Conservation (phyloP, 768 basidiomycete species). For the Podaxis sp. region DNA sequence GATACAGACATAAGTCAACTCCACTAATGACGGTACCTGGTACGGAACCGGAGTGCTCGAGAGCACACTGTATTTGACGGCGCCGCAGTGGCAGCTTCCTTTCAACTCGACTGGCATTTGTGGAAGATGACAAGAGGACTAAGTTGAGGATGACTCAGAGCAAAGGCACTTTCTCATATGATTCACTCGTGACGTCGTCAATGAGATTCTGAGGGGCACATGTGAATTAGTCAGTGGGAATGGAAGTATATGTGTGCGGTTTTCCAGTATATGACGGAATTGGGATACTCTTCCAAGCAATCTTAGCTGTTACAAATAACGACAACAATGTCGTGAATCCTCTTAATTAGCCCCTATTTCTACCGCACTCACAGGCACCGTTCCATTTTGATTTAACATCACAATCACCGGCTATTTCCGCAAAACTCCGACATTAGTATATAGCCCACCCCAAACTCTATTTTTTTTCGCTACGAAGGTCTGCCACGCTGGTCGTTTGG, state of each 20-base stretch:
- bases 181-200: background rate
- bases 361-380: too few relatives aligned
- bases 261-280: too few relatives aligned
- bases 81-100: slow-evolving; percentile 52
- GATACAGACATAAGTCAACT: background rate
- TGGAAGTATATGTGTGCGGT: too few relatives aligned
- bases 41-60: slow-evolving; percentile 62
- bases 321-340: too few relatives aligned
- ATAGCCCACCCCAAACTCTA: slow-evolving; percentile 12
- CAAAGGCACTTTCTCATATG: background rate
- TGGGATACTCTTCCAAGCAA: too few relatives aligned
- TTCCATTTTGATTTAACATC: background rate
- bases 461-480: slow-evolving; percentile 28
- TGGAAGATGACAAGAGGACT: background rate
- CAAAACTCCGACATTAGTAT: slow-evolving; percentile 15
- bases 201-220: background rate
- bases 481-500: slow-evolving; percentile 46
- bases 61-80: slow-evolving; percentile 40
- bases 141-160: background rate
- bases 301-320: too few relatives aligned
- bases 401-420: background rate
- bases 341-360: too few relatives aligned
- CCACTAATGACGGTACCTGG: slow-evolving; percentile 35
- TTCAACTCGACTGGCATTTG: slow-evolving; percentile 54
- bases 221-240: background rate